Percentiles rank a stretch among this genome's conserved stretches.
phyloP scores from a whole-genome alignment of 2,329 filamentous ascomycete genomes.

The Berkeleyomyces basicola region DNA sequence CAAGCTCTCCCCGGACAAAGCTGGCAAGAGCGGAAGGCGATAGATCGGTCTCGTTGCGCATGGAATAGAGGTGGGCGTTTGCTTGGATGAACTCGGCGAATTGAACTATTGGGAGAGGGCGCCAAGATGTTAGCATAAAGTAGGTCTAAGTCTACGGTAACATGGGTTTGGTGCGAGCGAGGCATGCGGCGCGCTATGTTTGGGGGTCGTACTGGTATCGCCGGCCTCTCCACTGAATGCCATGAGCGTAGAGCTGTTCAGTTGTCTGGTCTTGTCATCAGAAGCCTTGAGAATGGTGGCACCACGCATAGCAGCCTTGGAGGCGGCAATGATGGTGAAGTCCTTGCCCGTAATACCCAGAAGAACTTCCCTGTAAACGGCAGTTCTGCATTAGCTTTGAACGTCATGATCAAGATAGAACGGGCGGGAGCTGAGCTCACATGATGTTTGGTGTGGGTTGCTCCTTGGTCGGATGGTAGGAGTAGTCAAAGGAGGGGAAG shows the following conservation, averaged over 20 bases:
- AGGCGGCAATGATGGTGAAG: constrained; percentile 94
- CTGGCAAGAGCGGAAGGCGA: constrained; percentile 76
- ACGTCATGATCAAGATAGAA: background rate
- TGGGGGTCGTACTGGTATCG: constrained; percentile 57
- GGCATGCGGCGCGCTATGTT: background rate
- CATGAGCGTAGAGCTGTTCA: constrained; percentile 91
- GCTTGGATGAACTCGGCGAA: constrained; percentile 99
- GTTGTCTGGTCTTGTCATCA: constrained; percentile 86
- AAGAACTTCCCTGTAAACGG: constrained; percentile 67
- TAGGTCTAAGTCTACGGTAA: background rate
- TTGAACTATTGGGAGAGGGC: constrained; percentile 49
- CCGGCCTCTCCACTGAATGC: constrained; percentile 92
- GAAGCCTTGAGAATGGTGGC: constrained; percentile 86
- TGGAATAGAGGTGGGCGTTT: constrained; percentile 94
- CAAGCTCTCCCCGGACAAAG: constrained; percentile 89
- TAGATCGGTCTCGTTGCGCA: constrained; percentile 91
- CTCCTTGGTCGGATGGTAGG: background rate
- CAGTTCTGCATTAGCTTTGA: background rate
- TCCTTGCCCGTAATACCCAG: constrained; percentile 98
- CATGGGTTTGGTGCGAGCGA: background rate
- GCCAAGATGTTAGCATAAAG: constrained; percentile 7
- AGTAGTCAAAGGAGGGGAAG: background rate
- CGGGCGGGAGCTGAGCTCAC: background rate
- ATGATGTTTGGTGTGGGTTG: background rate
- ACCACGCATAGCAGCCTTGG: constrained; percentile 95